A percentile compares a stretch with the other conserved stretches of the same genome.
These are phyloP conservation scores for Penicillium nucicola DNA, from an alignment of 495 filamentous ascomycete genomes.

Conservation along the genomic window DNA sequence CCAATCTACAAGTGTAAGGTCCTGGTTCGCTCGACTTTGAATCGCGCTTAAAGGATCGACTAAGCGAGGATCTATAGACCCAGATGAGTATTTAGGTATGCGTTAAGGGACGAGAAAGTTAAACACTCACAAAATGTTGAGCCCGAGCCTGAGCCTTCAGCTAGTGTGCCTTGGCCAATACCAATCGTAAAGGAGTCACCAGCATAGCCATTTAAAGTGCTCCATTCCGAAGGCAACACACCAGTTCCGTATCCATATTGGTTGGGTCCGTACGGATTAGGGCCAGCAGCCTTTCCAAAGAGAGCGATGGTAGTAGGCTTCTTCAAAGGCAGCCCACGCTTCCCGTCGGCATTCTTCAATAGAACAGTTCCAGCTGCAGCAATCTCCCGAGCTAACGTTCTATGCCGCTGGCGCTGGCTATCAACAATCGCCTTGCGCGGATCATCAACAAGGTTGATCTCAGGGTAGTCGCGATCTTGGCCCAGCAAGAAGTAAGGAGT, in stretches of 20 bases:
- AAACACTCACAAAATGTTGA: constrained; percentile 9
- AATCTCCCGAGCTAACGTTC: constrained; percentile 54
- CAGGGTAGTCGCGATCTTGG: constrained; percentile 47
- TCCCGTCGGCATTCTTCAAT: constrained; percentile 60
- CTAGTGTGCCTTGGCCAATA: constrained; percentile 51
- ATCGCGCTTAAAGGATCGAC: background rate
- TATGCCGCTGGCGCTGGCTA: constrained; percentile 58
- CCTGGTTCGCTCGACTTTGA: background rate
- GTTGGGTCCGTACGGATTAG: constrained; percentile 65
- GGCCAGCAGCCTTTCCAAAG: constrained; percentile 62
- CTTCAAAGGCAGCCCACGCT: constrained; percentile 55
- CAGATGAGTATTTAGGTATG: background rate
- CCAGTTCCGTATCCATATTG: constrained; percentile 6
- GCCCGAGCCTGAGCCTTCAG: constrained; percentile 40
- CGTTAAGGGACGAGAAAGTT: background rate
- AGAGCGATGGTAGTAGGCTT: constrained; percentile 52
- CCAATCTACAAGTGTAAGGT: constrained; percentile 3
- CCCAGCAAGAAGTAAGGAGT: constrained; percentile 47
- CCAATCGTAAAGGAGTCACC: constrained; percentile 52
- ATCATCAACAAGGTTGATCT: constrained; percentile 61
- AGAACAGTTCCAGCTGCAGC: constrained; percentile 63
- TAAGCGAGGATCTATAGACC: background rate
- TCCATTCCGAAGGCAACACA: constrained; percentile 25
- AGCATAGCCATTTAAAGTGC: constrained; percentile 60
- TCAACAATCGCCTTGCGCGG: constrained; percentile 63